Evolutionary conservation across 2,329 filamentous ascomycete species (phyloP), one percentile per base, ranked within the genome.

Genomic region (Colletotrichum limetticola): DNA sequence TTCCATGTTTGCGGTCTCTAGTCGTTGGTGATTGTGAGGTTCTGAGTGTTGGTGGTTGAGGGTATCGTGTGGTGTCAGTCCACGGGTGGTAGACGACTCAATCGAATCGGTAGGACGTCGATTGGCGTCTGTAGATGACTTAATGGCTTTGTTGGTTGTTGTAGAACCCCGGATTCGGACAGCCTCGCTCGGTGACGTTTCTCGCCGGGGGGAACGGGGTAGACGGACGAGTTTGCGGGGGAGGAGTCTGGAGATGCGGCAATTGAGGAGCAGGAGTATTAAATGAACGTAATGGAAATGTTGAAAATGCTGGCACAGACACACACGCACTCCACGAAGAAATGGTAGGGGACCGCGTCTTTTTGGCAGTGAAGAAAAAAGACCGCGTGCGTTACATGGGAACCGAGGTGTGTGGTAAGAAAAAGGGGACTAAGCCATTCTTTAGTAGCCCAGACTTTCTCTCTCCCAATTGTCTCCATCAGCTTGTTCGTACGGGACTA

Each of bases 371-470:
- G 42, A 49, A 32, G n/a, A 65, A 49, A 26, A 26, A 53, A 42
- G 30, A 66, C 8, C 55, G 56, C 35, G 32, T 49, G 32, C 22
- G 56, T 32, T 56, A 49, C 42, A 49, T 49, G 42, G 42, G 19
- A 53, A 53, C n/a, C 46, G 26, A 63, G 60, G 37, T 30, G 26
- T 14, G 42, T 35, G n/a, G 26, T 42, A 30, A 42, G 57, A 26
- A 46, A 46, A 60, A 55, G 58, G 46, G 68, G 56, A 58, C 35
- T 37, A 71, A 32, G 68, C 64, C 32, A 62, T 58, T 63, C 69
- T 69, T 71, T 71, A 71, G 68, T 68, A 71, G 64, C 57, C 35
- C 64, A 42, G 68, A 28, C 37, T 9, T 32, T 26, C 24, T 32
- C 30, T 16, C 7, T 35, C 32, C 32, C 8, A 30, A 60, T 26